phyloP scores from a whole-genome alignment of 176 grass and related monocot species.

The Luzula sylvatica region DNA sequence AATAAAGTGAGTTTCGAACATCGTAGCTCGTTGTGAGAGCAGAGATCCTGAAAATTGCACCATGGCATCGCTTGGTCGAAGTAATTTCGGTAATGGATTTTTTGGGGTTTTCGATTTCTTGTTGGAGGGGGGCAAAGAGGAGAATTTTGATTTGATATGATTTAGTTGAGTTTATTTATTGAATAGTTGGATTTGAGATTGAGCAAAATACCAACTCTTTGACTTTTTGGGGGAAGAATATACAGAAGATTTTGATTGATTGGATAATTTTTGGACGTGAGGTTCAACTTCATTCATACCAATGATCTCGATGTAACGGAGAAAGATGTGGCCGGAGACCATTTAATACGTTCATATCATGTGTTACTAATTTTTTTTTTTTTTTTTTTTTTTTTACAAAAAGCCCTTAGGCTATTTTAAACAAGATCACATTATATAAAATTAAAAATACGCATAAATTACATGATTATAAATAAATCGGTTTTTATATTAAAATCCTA shows the following conservation, averaged over 20 bases:
- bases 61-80: background rate
- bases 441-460: too few species aligned
- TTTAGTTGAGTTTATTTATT: background rate
- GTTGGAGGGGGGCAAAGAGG: constrained; percentile 1
- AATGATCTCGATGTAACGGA: background rate
- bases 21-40: background rate
- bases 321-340: background rate
- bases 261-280: background rate
- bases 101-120: background rate
- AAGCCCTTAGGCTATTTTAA: too few species aligned
- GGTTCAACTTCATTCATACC: background rate
- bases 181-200: constrained; percentile 5
- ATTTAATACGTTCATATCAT: too few species aligned
- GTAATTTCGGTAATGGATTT: background rate
- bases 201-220: background rate
- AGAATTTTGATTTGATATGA: too few species aligned
- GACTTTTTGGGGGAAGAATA: background rate
- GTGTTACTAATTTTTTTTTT: too few species aligned
- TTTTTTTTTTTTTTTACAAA: too few species aligned
- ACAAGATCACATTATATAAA: too few species aligned
- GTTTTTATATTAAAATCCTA: too few species aligned
- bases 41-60: background rate
- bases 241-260: background rate
- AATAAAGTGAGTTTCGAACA: constrained; percentile 14
- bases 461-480: too few species aligned